phyloP scores from a whole-genome alignment of 2,329 filamentous ascomycete genomes.

The Cadophora sp. region DNA sequence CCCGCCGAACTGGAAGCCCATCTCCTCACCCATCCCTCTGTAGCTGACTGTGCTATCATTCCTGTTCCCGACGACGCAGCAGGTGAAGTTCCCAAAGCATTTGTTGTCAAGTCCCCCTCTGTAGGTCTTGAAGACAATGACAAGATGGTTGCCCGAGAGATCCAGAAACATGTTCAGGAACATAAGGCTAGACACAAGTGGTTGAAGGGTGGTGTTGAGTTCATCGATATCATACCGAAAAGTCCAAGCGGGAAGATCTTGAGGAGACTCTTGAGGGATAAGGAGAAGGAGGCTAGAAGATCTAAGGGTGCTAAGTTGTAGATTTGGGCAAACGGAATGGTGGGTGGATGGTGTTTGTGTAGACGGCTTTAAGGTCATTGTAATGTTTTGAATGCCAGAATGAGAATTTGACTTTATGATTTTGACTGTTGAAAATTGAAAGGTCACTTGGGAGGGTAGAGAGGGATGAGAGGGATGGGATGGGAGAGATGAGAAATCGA shows the following conservation, averaged over 20 bases:
- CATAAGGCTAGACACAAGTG: constrained; percentile 75
- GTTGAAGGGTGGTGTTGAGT: constrained; percentile 68
- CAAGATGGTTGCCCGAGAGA: constrained; percentile 52
- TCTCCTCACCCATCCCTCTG: constrained; percentile 74
- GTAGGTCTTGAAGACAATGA: constrained; percentile 61
- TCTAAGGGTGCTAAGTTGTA: constrained; percentile 72
- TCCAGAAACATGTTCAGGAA: constrained; percentile 66
- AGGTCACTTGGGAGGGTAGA: too few species aligned
- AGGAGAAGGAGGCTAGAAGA: constrained; percentile 72
- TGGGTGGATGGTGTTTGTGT: neutral
- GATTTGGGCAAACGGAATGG: constrained; percentile 28
- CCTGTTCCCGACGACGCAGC: constrained; percentile 68
- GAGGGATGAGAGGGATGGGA: too few species aligned
- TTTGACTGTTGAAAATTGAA: neutral
- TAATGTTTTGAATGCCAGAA: neutral
- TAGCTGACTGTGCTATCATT: constrained; percentile 83
- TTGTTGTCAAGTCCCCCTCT: constrained; percentile 62
- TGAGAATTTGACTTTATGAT: neutral
- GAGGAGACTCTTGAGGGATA: constrained; percentile 72
- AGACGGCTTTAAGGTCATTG: constrained; percentile 9
- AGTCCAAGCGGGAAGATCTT: constrained; percentile 78
- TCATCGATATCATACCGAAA: constrained; percentile 73
- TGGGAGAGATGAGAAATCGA: too few species aligned
- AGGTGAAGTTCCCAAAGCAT: constrained; percentile 72
- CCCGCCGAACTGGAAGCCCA: constrained; percentile 85